phyloP scores from a whole-genome alignment of 2,329 filamentous ascomycete genomes.

The Setomelanomma holmii region DNA sequence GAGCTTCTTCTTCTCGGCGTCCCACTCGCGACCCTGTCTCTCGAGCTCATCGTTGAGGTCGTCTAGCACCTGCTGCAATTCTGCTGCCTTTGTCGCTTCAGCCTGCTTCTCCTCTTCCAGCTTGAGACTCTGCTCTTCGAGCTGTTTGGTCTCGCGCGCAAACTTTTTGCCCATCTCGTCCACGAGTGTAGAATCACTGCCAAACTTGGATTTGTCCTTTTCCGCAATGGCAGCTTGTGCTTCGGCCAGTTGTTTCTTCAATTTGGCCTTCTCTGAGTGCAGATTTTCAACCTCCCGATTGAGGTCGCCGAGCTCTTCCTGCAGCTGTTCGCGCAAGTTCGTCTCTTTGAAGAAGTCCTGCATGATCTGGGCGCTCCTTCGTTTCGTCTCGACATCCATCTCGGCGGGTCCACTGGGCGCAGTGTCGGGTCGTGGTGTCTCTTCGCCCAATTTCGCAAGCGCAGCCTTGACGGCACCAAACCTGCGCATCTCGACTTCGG shows the following conservation, averaged over 20 bases:
- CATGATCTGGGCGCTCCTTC: constrained; percentile 46
- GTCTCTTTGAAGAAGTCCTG: constrained; percentile 51
- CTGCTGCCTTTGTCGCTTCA: constrained; percentile 40
- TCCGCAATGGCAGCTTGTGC: constrained; percentile 39
- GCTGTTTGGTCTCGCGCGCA: constrained; percentile 40
- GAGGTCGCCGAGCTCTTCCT: constrained; percentile 45
- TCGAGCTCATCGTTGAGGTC: constrained; percentile 46
- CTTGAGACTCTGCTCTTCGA: constrained; percentile 40
- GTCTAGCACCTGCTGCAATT: constrained; percentile 45
- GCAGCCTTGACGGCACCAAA: constrained; percentile 35
- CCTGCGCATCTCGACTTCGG: constrained; percentile 41
- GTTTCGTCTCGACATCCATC: constrained; percentile 39
- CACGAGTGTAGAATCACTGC: constrained; percentile 33
- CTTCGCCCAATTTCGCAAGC: constrained; percentile 39
- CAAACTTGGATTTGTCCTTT: constrained; percentile 39
- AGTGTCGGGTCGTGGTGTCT: constrained; percentile 38
- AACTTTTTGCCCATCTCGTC: constrained; percentile 47
- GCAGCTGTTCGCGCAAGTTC: constrained; percentile 43
- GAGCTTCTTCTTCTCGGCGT: constrained; percentile 46
- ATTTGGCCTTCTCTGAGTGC: constrained; percentile 37
- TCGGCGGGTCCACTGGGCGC: constrained; percentile 41
- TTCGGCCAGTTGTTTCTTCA: constrained; percentile 42
- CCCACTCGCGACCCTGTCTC: constrained; percentile 44
- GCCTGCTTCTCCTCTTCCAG: constrained; percentile 41
- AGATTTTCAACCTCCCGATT: constrained; percentile 40